A percentile compares a stretch with the other conserved stretches of the same genome.
These are phyloP conservation scores for Moesziomyces globuligerus DNA, from an alignment of 1,284 basidiomycete genomes.

Conservation along the genomic window DNA sequence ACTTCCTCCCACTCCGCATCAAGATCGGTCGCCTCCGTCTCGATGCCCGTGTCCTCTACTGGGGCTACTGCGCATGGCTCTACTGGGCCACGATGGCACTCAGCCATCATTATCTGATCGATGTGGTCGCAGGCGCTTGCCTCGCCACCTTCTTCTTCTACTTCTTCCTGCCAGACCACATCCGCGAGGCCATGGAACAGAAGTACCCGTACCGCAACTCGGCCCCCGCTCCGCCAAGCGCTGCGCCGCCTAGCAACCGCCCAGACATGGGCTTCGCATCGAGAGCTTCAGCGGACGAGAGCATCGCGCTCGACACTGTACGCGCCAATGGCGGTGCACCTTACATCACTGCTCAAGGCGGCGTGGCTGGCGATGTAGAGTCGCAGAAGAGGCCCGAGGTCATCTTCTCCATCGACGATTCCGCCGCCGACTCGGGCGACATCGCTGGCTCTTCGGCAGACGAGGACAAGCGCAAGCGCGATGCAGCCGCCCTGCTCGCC, in stretches of 20 bases:
- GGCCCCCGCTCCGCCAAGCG: constrained; percentile 38
- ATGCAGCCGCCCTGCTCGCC: constrained; percentile 21
- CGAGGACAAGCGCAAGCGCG: constrained; percentile 23
- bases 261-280: constrained; percentile 48
- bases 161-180: constrained; percentile 65
- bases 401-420: constrained; percentile 39
- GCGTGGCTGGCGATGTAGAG: constrained; percentile 30
- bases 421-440: constrained; percentile 15
- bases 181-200: constrained; percentile 60
- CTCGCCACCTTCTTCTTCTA: constrained; percentile 89
- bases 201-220: constrained; percentile 49
- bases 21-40: constrained; percentile 47
- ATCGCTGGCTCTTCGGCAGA: constrained; percentile 21
- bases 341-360: constrained; percentile 38
- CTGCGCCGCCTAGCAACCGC: constrained; percentile 40
- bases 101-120: constrained; percentile 85
- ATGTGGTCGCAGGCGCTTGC: constrained; percentile 92
- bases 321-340: constrained; percentile 33
- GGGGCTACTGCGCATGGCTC: constrained; percentile 85
- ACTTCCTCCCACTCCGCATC: constrained; percentile 82
- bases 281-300: neutral
- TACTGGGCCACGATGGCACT: constrained; percentile 94
- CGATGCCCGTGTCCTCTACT: constrained; percentile 73
- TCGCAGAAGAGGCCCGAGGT: constrained; percentile 43
- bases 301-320: constrained; percentile 26